Evolutionary conservation across 805 yeast genomes (phyloP).

Genomic region (Lipomyces oligophaga): DNA sequence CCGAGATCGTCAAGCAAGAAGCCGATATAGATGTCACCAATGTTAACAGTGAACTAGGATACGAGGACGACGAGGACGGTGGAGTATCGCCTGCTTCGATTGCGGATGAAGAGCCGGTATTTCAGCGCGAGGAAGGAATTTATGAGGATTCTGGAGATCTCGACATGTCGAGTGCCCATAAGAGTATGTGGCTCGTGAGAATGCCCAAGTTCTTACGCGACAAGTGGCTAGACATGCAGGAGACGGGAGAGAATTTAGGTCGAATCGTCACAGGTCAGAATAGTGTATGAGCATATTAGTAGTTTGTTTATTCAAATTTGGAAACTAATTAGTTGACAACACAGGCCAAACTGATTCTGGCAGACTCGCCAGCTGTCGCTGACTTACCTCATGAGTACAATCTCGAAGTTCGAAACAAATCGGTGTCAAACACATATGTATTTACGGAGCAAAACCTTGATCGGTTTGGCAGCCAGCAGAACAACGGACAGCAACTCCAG

Average conservation of each 20-base stretch:
- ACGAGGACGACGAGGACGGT: constrained; percentile 41
- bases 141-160: constrained; percentile 72
- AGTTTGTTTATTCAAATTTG: background rate
- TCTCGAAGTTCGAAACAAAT: constrained; percentile 67
- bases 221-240: constrained; percentile 64
- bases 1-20: constrained; percentile 6
- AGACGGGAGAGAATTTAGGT: constrained; percentile 69
- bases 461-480: too few relatives aligned
- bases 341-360: constrained; percentile 38
- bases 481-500: background rate
- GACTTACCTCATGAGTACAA: constrained; percentile 83
- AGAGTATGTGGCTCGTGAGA: constrained; percentile 88
- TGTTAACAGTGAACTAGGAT: constrained; percentile 18
- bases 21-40: background rate
- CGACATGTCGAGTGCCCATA: constrained; percentile 56
- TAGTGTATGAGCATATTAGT: constrained; percentile 24
- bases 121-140: constrained; percentile 40
- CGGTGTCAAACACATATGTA: constrained; percentile 79
- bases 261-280: constrained; percentile 68
- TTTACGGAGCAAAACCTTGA: constrained; percentile 78
- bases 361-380: constrained; percentile 43
- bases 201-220: constrained; percentile 84
- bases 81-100: constrained; percentile 39
- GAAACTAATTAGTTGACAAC: background rate
- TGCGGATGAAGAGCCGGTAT: constrained; percentile 16